phyloP scores from a whole-genome alignment of 208 protist genomes.

The Trichomonas tenax region DNA sequence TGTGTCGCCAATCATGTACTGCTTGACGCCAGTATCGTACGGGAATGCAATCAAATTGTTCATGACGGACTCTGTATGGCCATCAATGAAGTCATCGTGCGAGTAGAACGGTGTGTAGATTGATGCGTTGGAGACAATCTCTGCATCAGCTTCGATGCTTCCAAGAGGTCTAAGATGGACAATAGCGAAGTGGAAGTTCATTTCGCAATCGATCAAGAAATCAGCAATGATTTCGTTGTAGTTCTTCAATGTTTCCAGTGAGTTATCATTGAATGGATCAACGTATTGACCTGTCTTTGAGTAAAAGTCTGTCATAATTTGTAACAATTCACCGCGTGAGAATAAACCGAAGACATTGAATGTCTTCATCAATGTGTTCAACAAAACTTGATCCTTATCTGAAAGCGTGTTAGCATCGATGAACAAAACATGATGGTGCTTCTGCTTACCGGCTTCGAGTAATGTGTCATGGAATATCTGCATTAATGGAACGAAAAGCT shows the following conservation, averaged over 20 bases:
- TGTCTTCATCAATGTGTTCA: not conserved
- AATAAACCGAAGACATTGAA: not conserved
- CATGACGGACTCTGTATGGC: not conserved
- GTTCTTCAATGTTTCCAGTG: not conserved
- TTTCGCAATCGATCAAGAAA: not conserved
- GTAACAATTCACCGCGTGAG: not conserved
- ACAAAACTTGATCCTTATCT: not conserved
- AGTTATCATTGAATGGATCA: not conserved
- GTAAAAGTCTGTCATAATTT: not conserved
- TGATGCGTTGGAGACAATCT: not conserved
- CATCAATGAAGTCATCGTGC: not conserved
- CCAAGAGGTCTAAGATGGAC: not conserved
- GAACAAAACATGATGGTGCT: not conserved
- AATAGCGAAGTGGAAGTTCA: not conserved
- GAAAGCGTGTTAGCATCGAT: not conserved
- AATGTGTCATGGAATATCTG: not conserved
- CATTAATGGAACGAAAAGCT: not conserved
- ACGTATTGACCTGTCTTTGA: not conserved
- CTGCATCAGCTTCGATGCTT: not conserved
- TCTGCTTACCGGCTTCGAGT: not conserved
- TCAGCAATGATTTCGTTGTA: not conserved
- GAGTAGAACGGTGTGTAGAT: not conserved
- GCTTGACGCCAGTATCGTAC: not conserved
- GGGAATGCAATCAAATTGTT: not conserved
- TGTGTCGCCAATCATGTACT: not conserved